phyloP scores from a whole-genome alignment of 2,329 filamentous ascomycete genomes.

The Aspergillus persii region DNA sequence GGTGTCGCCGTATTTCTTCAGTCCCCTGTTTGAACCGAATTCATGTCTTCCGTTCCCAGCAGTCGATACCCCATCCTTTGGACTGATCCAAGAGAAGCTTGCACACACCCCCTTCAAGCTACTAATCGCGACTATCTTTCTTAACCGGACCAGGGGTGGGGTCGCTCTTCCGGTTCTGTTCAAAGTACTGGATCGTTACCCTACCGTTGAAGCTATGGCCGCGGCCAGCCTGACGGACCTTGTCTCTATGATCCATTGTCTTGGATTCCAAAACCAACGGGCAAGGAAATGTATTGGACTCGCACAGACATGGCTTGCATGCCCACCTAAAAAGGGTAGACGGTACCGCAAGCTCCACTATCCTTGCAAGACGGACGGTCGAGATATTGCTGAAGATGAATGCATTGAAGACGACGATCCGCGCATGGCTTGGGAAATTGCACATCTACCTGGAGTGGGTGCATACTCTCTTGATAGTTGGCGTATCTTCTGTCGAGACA shows the following conservation, averaged over 20 bases:
- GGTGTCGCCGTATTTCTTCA: conserved; percentile 46
- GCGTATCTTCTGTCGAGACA: conserved; percentile 89
- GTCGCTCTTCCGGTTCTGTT: conserved; percentile 75
- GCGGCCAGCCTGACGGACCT: conserved; percentile 57
- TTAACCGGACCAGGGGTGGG: conserved; percentile 75
- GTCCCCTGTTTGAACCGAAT: conserved; percentile 28
- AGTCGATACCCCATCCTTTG: conserved; percentile 63
- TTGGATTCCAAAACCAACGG: conserved; percentile 70
- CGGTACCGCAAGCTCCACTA: conserved; percentile 60
- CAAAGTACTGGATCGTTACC: conserved; percentile 64
- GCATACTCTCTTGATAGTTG: conserved; percentile 84
- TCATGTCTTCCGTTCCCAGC: conserved; percentile 63
- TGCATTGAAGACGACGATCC: conserved; percentile 49
- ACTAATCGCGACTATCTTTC: conserved; percentile 77
- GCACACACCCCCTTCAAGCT: conserved; percentile 74
- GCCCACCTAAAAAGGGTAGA: conserved; percentile 59
- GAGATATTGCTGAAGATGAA: conserved; percentile 48
- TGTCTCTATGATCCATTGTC: conserved; percentile 61
- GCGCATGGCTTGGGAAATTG: conserved; percentile 73
- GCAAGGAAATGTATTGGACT: conserved; percentile 67
- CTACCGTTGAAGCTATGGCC: conserved; percentile 63
- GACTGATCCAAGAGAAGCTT: conserved; percentile 80
- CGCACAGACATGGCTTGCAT: conserved; percentile 64
- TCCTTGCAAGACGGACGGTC: conserved; percentile 50
- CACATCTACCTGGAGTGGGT: conserved; percentile 73